Conservation (phyloP, 139 green algal species). For the Coelastrella sp. region DNA sequence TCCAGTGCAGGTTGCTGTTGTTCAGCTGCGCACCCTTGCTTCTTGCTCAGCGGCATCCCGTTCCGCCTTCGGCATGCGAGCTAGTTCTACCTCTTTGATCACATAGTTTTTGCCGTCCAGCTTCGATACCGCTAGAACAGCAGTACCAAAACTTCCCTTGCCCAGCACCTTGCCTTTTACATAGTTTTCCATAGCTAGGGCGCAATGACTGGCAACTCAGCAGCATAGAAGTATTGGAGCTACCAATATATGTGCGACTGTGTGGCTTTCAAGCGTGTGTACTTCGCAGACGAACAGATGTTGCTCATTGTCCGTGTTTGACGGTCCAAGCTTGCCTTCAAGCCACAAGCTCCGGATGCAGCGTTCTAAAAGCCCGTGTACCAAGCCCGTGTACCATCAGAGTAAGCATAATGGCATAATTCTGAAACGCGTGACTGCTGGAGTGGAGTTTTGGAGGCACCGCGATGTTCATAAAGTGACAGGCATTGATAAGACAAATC, state of each 20-base stretch:
- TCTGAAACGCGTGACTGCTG: too few species aligned
- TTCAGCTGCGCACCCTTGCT: slow-evolving; percentile 62
- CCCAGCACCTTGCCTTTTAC: slow-evolving; percentile 67
- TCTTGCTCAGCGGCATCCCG: slow-evolving; percentile 72
- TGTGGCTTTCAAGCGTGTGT: too few species aligned
- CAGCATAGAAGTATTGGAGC: background rate
- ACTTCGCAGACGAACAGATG: background rate
- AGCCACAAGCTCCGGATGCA: background rate
- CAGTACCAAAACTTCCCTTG: slow-evolving; percentile 76
- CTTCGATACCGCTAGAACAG: slow-evolving; percentile 69
- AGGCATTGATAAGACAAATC: too few species aligned
- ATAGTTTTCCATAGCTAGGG: slow-evolving; percentile 64
- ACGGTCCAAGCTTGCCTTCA: background rate
- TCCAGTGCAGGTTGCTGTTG: background rate
- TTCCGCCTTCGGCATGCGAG: slow-evolving; percentile 71
- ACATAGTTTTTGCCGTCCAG: slow-evolving; percentile 78
- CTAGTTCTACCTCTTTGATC: slow-evolving; percentile 85
- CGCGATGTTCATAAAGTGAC: too few species aligned
- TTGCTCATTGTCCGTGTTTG: background rate
- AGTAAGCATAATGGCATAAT: too few species aligned
- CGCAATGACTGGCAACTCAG: background rate
- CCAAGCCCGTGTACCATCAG: too few species aligned
- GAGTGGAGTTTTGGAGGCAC: too few species aligned
- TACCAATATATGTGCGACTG: background rate
- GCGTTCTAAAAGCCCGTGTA: too few species aligned